Percentiles rank a stretch among this genome's conserved stretches.
phyloP scores from a whole-genome alignment of 2,329 filamentous ascomycete genomes.

The Cladosporium sp. region DNA sequence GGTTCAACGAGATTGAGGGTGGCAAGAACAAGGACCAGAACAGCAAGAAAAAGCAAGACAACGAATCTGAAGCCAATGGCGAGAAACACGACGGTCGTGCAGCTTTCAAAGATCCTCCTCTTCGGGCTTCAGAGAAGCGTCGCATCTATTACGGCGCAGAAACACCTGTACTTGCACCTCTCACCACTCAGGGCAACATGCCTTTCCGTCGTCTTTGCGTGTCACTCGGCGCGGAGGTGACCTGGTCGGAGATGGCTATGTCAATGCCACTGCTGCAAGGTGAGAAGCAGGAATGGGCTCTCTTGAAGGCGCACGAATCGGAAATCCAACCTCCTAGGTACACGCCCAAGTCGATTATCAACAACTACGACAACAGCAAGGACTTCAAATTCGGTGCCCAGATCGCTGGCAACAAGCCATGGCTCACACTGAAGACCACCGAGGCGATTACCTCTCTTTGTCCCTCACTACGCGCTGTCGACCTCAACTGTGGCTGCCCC shows the following conservation, averaged over 20 bases:
- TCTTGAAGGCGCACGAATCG: conserved; percentile 86
- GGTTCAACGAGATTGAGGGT: conserved; percentile 64
- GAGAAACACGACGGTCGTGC: conserved; percentile 69
- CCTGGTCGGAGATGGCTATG: conserved; percentile 98
- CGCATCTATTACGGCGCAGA: conserved; percentile 90
- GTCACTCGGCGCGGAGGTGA: conserved; percentile 83
- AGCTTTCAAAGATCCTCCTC: conserved; percentile 76
- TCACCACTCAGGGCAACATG: conserved; percentile 95
- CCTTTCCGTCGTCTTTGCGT: conserved; percentile 89
- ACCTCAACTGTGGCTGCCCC: conserved; percentile 94
- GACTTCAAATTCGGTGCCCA: conserved; percentile 90
- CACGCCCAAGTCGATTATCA: conserved; percentile 56
- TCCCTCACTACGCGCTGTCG: conserved; percentile 82
- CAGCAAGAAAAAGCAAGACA: conserved; percentile 12
- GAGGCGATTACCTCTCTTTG: conserved; percentile 73
- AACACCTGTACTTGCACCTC: conserved; percentile 86
- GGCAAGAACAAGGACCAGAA: conserved; percentile 23
- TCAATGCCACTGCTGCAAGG: conserved; percentile 85
- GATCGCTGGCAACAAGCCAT: conserved; percentile 87
- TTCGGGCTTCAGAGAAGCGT: conserved; percentile 89
- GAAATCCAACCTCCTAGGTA: conserved; percentile 72
- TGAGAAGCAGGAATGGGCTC: conserved; percentile 86
- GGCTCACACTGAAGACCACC: conserved; percentile 82
- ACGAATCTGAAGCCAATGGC: conserved; percentile 17
- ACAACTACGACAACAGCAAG: conserved; percentile 74